These are phyloP conservation scores for Anthoceros angustus DNA, from an alignment of 225 moss, liverwort and hornwort genomes.

Conservation along the genomic window DNA sequence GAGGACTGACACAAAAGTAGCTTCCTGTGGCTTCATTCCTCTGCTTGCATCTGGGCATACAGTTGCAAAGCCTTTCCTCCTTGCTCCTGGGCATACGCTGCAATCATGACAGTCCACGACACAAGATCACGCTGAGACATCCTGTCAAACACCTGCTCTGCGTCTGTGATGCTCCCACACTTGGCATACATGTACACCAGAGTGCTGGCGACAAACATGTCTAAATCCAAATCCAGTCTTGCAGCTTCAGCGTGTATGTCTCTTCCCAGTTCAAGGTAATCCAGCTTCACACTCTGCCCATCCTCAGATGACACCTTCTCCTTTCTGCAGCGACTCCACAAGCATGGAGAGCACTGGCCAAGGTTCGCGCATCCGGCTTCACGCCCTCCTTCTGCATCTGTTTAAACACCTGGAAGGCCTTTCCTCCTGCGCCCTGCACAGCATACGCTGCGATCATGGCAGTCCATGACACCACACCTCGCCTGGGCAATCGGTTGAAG, in stretches of 20 bases:
- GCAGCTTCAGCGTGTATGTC: neutral
- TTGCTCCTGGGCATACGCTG: neutral
- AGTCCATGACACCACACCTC: neutral
- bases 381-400: neutral
- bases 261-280: neutral
- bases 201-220: neutral
- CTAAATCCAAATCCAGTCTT: neutral
- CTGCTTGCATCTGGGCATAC: neutral
- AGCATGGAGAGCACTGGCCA: neutral
- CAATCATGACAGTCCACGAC: neutral
- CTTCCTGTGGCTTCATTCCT: too few species aligned
- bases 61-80: neutral
- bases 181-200: neutral
- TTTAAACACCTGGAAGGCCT: neutral
- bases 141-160: neutral
- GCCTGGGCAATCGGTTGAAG: neutral
- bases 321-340: neutral
- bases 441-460: neutral
- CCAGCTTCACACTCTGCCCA: neutral
- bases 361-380: neutral
- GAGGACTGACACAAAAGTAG: neutral
- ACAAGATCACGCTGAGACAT: neutral
- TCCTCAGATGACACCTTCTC: neutral
- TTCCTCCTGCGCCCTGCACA: neutral
- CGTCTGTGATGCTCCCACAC: neutral